These are phyloP conservation scores for Nepenthes alata DNA, from an alignment of 179 eudicot genomes.

Conservation along the genomic window DNA sequence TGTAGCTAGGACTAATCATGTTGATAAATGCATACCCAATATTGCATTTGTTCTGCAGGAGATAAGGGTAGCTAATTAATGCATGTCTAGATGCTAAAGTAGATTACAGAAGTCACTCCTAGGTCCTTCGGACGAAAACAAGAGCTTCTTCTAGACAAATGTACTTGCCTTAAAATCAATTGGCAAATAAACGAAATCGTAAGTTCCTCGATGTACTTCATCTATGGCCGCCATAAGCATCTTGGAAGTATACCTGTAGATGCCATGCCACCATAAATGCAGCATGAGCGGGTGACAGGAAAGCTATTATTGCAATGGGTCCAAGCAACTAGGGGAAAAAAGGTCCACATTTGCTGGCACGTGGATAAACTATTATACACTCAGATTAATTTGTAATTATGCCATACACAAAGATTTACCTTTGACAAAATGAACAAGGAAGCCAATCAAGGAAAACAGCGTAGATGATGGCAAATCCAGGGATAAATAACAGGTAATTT, in stretches of 20 bases:
- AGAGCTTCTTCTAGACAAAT: neutral
- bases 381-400: too few species aligned
- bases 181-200: slow-evolving; percentile 74
- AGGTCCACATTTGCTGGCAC: too few species aligned
- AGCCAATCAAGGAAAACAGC: too few species aligned
- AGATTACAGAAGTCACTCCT: neutral
- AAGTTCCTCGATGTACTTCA: slow-evolving; percentile 68
- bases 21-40: slow-evolving; percentile 86
- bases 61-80: slow-evolving; percentile 4
- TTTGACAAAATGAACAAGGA: too few species aligned
- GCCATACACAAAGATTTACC: too few species aligned
- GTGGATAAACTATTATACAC: too few species aligned
- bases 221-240: slow-evolving; percentile 87
- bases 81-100: neutral
- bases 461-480: too few species aligned
- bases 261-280: slow-evolving; percentile 6
- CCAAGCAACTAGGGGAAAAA: too few species aligned
- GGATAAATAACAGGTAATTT: too few species aligned
- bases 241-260: slow-evolving; percentile 67
- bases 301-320: too few species aligned
- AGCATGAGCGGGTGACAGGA: too few species aligned
- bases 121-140: neutral
- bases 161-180: slow-evolving; percentile 75
- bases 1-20: slow-evolving; percentile 60
- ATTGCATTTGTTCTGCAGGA: slow-evolving; percentile 77